Base-by-base conservation (phyloP, 805 yeast species). In the Metschnikowia proteae region DNA sequence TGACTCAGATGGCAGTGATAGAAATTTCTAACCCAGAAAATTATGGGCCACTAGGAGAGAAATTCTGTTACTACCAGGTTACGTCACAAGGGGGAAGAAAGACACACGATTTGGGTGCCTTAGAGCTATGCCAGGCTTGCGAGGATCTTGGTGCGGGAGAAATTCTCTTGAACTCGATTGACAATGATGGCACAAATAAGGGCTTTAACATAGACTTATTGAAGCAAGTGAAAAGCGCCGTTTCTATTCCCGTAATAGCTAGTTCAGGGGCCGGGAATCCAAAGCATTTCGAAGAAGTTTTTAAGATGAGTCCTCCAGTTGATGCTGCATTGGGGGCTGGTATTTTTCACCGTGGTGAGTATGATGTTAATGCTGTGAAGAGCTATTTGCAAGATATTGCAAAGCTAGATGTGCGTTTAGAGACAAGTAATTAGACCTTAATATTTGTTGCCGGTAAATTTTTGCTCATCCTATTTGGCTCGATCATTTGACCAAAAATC, bases 241-340 rank as follows among this genome's bases (percentile, higher is more conserved):
- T 89, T 5, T 71, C 73, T 0, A 86, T 95, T 42, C 99, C 99
- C 0, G 97, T 94, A 2, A 94, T 94, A 65, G 98, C 99, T 0
- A 90, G 97, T 5, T 85, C 95, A 53, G 99, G 99, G 47, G 99
- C 99, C 5, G 99, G 99, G 45, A 80, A 73, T 23, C 99, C 99
- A 1, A 78, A 74, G 43, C 98, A 94, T 69, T 94, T 94, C 64
- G 82, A 81, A 54, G 89, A 94, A 55, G 99, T 88, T 2, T 94
- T 94, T 62, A 75, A 73, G 40, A 52, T 69, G 61, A 74, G 84
- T 39, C 90, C 97, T 11, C 75, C 79, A 5, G 85, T 94, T 1
- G 99, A 94, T 70, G 99, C 99, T 38, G 98, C 99, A 13, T 76
- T 94, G 36, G 99, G 99, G 34, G 99, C 99, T 3, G 99, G 99